These are phyloP conservation scores for Heliocybe sulcata DNA, from an alignment of 1,284 basidiomycete species.

Conservation along the genomic window DNA sequence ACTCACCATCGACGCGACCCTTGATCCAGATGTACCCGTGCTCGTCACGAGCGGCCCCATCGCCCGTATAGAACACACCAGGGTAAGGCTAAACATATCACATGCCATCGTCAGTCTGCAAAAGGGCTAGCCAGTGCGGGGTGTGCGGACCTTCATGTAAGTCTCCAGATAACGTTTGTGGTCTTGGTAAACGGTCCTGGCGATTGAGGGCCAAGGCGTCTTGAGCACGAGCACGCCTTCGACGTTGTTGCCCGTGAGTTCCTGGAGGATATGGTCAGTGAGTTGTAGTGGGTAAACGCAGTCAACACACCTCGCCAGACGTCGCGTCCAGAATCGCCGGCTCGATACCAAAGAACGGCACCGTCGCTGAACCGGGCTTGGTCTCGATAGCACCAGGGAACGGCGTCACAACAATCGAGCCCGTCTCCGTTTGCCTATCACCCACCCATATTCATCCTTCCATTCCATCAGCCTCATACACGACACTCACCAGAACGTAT, in stretches of 20 bases:
- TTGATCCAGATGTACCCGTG: conserved; percentile 99
- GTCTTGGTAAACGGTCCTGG: conserved; percentile 90
- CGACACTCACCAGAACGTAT: conserved; percentile 80
- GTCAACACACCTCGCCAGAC: conserved; percentile 40
- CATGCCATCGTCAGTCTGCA: conserved; percentile 3
- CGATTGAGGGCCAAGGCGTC: conserved; percentile 93
- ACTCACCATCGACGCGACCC: conserved; percentile 89
- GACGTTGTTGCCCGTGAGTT: conserved; percentile 76
- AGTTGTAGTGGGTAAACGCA: conserved; percentile 15
- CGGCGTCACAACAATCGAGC: conserved; percentile 91
- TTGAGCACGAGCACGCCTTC: conserved; percentile 90
- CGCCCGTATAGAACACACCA: conserved; percentile 92
- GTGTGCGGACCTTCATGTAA: conserved; percentile 70
- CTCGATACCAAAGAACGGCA: conserved; percentile 97
- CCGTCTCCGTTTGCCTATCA: conserved; percentile 90
- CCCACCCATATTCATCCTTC: background rate
- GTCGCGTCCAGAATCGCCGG: conserved; percentile 83
- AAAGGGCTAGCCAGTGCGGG: conserved; percentile 4
- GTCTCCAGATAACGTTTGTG: conserved; percentile 84
- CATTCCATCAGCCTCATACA: no score
- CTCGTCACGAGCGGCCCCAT: conserved; percentile 90
- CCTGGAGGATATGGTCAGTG: conserved; percentile 13
- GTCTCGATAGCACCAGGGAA: conserved; percentile 94
- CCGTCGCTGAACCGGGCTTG: conserved; percentile 94
- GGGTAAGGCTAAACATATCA: conserved; percentile 57